These are phyloP conservation scores for Globisporangium cystogenes DNA, from an alignment of 352 stramenopile species.

Conservation along the genomic window DNA sequence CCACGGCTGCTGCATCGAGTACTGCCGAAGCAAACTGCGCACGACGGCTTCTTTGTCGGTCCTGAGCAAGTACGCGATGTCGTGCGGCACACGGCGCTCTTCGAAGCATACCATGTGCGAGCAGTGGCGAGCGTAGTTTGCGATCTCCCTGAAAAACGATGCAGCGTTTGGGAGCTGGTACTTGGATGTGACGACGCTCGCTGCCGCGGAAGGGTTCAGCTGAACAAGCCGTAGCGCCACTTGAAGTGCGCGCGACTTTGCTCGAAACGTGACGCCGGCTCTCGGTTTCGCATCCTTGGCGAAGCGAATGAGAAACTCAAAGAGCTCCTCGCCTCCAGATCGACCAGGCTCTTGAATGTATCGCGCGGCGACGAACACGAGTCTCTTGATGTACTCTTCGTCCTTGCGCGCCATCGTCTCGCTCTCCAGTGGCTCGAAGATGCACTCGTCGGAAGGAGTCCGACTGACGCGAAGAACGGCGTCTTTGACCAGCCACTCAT, in stretches of 20 bases:
- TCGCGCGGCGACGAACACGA: constrained; percentile 24
- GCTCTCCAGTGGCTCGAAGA: constrained; percentile 25
- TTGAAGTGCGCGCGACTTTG: constrained; percentile 37
- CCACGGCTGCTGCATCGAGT: constrained; percentile 18
- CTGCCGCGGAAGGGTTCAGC: constrained; percentile 14
- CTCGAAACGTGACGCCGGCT: constrained; percentile 51
- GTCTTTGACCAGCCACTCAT: constrained; percentile 46
- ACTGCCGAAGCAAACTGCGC: constrained; percentile 41
- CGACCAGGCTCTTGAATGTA: constrained; percentile 13
- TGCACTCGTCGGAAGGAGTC: constrained; percentile 7
- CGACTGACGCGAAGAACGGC: constrained; percentile 18
- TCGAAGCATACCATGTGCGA: constrained; percentile 45
- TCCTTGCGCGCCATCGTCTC: constrained; percentile 26
- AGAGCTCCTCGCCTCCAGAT: constrained; percentile 19
- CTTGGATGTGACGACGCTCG: constrained; percentile 17
- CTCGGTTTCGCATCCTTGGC: constrained; percentile 32
- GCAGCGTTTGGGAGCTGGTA: constrained; percentile 13
- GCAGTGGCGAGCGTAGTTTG: constrained; percentile 27
- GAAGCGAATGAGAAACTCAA: constrained; percentile 33
- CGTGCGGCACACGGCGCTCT: constrained; percentile 43
- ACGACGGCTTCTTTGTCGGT: constrained; percentile 39
- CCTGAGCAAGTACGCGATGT: constrained; percentile 32
- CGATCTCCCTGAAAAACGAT: constrained; percentile 26
- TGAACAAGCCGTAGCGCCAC: constrained; percentile 30
- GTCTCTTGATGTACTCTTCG: constrained; percentile 24